Base-by-base conservation (phyloP, 2,329 filamentous ascomycete genomes). In the Nigrograna mackinnonii region DNA sequence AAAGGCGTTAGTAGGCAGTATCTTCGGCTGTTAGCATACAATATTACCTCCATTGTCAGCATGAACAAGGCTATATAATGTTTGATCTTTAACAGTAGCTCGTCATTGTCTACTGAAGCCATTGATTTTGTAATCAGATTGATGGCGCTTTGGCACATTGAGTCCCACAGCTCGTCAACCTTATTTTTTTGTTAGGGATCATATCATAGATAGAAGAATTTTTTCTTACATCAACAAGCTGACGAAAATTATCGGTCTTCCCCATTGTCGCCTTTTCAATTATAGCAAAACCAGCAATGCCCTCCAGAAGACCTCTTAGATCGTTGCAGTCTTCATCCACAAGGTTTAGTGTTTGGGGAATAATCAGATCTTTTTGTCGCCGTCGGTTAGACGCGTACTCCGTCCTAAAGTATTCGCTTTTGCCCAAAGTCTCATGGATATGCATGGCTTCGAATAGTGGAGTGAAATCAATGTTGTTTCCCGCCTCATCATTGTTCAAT, bases 101-200 rank as follows among this genome's bases (percentile, higher is more conserved):
- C 91, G 11, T 94, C 91, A 63, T 95, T 94, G 44, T 84, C 84
- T n/a, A 99, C 83, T 30, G 85, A 83, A 37, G 82, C 79, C 4
- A 99, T 74, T 0, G 89, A 86, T 54, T 86, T 89, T 1, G 86
- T 85, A 49, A 95, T 95, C 35, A 97, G 76, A 6, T 79, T 80
- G 53, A 97, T 90, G 1, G 89, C 86, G 33, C 86, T 85, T 60
- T 91, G 89, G 62, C 92, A 97, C 89, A 97, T 94, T 0, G 91
- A 96, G 59, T 97, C 92, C 94, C 94, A 99, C 2, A 99, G 75
- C 69, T 97, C 94, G 62, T 99, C 94, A n/a, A 96, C 84, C 87
- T 91, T 19, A 9, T 38, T 7, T 1, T n/a, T 1, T 16, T 19
- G n/a, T n/a, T n/a, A n/a, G n/a, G n/a, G n/a, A n/a, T n/a, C n/a